Base-by-base conservation (phyloP, 1,139 yeast species). In the Meyerozyma carpophila region DNA sequence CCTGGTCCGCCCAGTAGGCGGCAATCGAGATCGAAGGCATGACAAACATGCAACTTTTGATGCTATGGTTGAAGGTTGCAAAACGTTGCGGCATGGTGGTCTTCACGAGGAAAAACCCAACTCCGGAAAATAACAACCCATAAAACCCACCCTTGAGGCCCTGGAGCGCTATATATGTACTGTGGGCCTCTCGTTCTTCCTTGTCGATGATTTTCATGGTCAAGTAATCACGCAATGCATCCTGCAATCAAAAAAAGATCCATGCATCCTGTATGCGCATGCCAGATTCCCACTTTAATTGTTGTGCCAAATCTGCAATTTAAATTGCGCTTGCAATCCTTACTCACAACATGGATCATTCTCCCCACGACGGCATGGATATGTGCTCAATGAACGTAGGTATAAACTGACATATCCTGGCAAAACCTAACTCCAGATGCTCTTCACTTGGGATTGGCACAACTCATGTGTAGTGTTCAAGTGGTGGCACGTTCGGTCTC, bases 401-500 rank as follows among this genome's bases (percentile, higher is more conserved):
- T 61, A 43, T 24, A 8, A 11, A 10, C 6, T 16, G n/a, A 13
- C 32, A n/a, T 5, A 13, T 20, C 24, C n/a, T 11, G 9, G 14
- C 9, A 13, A 8, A 27, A 10, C 4, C 27, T 18, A 27, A 27
- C 36, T 7, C 11, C 37, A 70, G 75, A 86, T 84, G 93, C 56
- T 84, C n/a, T 85, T 86, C 62, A 85, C 91, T 9, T 87, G 95
- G 94, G 79, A 81, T 52, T 82, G 86, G 68, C 69, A 76, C 42
- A 77, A 86, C 58, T 70, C 86, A 11, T 86, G 95, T 58, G 77
- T 86, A 13, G 76, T 86, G 10, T 84, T 83, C 62, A 63, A 66
- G 48, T 84, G 91, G 89, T 86, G 95, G 95, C 91, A 84, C 52
- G 75, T 86, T 41, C 71, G 68, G 40, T 74, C 82, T 1, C 54